phyloP scores from a whole-genome alignment of 225 moss, liverwort and hornwort genomes.

The Physcomitrellopsis africana region DNA sequence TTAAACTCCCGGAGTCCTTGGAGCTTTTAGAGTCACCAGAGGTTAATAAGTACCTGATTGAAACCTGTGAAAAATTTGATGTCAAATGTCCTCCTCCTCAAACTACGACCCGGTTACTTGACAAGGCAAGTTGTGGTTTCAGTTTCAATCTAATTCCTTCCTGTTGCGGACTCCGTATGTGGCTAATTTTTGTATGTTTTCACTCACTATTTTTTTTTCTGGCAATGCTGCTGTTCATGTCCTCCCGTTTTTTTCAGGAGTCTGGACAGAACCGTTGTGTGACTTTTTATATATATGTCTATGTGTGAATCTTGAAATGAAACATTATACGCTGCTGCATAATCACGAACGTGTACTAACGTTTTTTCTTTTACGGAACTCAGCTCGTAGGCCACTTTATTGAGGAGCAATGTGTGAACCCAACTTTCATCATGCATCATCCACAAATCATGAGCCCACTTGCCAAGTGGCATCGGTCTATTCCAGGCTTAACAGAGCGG shows the following conservation, averaged over 20 bases:
- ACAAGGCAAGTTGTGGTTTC: constrained; percentile 62
- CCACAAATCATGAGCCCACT: constrained; percentile 94
- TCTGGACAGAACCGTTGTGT: no score
- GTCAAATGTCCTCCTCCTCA: constrained; percentile 95
- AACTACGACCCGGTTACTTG: constrained; percentile 88
- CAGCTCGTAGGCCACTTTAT: constrained; percentile 93
- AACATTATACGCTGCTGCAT: no score
- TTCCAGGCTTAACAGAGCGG: constrained; percentile 86
- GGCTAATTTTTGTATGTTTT: no score
- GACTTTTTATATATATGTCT: no score
- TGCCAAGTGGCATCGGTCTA: constrained; percentile 96
- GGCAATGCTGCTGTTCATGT: no score
- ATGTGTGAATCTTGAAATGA: no score
- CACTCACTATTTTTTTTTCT: no score
- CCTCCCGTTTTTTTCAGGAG: no score
- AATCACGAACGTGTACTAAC: constrained; percentile 11
- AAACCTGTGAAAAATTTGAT: constrained; percentile 57
- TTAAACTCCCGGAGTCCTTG: constrained; percentile 51
- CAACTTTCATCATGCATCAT: constrained; percentile 86
- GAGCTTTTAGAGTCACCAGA: constrained; percentile 54
- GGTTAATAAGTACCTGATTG: constrained; percentile 58
- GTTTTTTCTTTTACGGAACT: constrained; percentile 3
- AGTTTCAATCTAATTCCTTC: neutral
- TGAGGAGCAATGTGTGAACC: constrained; percentile 88
- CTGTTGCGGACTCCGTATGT: neutral